A percentile compares a stretch with the other conserved stretches of the same genome.
Conservation (phyloP, 2,329 filamentous ascomycete species). For the Purpureocillium takamizusanense region DNA sequence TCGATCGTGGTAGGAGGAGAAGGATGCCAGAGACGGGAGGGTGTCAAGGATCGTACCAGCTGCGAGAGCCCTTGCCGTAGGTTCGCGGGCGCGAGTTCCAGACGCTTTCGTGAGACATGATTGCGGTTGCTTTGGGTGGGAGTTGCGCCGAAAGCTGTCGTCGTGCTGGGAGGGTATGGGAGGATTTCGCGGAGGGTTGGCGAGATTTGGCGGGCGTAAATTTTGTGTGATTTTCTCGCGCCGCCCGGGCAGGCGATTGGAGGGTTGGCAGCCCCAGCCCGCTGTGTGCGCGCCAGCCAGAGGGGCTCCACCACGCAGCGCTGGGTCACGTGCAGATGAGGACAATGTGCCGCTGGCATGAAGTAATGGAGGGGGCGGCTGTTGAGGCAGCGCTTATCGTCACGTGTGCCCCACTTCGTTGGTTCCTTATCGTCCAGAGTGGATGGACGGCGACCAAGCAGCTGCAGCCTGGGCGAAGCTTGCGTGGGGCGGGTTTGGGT, state of each 20-base stretch:
- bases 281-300: neutral
- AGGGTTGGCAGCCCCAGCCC: slow-evolving; percentile 28
- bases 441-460: neutral
- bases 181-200: slow-evolving; percentile 22
- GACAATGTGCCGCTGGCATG: too few relatives aligned
- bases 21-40: too few relatives aligned
- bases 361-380: neutral
- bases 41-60: slow-evolving; percentile 54
- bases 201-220: slow-evolving; percentile 22
- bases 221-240: slow-evolving; percentile 28
- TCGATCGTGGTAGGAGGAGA: too few relatives aligned
- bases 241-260: slow-evolving; percentile 22
- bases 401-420: slow-evolving; percentile 10
- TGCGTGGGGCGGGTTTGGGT: slow-evolving; percentile 1
- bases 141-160: slow-evolving; percentile 10
- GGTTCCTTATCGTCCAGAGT: too few relatives aligned
- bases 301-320: too few relatives aligned
- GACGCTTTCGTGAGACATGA: slow-evolving; percentile 79
- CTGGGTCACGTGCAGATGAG: too few relatives aligned
- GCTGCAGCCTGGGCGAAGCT: neutral
- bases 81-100: slow-evolving; percentile 97
- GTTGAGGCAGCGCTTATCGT: slow-evolving; percentile 8
- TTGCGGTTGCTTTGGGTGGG: slow-evolving; percentile 28
- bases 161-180: slow-evolving; percentile 19
- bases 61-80: slow-evolving; percentile 93